Evolutionary conservation across 2,329 filamentous ascomycete genomes (phyloP).

Genomic region (Rhinocladiella similis): DNA sequence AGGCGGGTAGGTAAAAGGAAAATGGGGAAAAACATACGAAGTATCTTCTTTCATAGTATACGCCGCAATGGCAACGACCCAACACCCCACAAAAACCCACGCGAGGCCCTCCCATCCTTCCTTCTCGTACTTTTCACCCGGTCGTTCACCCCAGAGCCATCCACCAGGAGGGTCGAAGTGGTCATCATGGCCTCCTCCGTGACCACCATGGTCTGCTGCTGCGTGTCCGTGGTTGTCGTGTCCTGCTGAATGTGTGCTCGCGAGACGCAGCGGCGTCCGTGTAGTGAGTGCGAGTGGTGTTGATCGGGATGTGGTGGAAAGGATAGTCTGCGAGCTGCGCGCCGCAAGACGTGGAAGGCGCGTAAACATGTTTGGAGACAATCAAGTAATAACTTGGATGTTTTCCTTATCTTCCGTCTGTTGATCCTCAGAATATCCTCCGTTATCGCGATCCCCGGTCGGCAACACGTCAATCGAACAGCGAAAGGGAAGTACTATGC

Average conservation of each 20-base stretch:
- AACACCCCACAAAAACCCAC: slow-evolving; percentile 66
- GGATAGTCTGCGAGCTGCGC: background rate
- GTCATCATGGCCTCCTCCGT: slow-evolving; percentile 24
- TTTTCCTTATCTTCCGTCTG: no score
- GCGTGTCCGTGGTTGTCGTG: slow-evolving; percentile 1
- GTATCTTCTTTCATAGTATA: slow-evolving; percentile 98
- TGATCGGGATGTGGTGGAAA: slow-evolving; percentile 1
- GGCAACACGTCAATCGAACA: no score
- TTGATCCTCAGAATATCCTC: no score
- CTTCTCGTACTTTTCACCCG: slow-evolving; percentile 90
- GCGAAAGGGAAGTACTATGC: no score
- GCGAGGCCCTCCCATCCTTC: slow-evolving; percentile 80
- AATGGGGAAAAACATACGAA: slow-evolving; percentile 67
- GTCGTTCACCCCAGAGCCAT: slow-evolving; percentile 92
- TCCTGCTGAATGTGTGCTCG: slow-evolving; percentile 8
- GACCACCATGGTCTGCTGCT: slow-evolving; percentile 1
- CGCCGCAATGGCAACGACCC: slow-evolving; percentile 72
- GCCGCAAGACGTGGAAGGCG: slow-evolving; percentile 3
- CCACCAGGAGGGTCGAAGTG: slow-evolving; percentile 88
- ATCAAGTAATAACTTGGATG: no score
- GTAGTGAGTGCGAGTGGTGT: background rate
- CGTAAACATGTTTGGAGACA: background rate
- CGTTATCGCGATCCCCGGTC: no score
- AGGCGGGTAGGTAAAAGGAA: background rate
- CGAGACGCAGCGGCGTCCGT: slow-evolving; percentile 1